Evolutionary conservation across 805 yeast genomes (phyloP).

Genomic region (Metschnikowia anglica): DNA sequence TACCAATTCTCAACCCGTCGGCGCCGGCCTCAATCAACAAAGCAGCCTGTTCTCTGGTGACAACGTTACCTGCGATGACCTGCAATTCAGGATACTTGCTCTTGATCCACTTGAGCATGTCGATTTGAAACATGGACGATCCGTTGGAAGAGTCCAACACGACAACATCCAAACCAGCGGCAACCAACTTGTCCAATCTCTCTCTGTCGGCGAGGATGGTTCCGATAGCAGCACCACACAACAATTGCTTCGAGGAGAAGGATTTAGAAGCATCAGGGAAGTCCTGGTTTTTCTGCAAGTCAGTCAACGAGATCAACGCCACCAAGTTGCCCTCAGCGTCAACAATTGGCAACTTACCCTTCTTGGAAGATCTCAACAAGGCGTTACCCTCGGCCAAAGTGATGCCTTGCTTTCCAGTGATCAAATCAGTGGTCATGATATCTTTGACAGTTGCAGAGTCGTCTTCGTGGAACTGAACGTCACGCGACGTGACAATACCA

Average conservation of each 20-base stretch:
- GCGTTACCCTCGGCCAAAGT: conserved; percentile 84
- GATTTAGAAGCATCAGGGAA: conserved; percentile 96
- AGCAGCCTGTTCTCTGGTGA: conserved; percentile 98
- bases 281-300: conserved; percentile 91
- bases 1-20: conserved; percentile 97
- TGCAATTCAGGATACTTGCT: conserved; percentile 72
- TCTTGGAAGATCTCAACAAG: conserved; percentile 86
- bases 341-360: conserved; percentile 95
- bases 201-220: conserved; percentile 85
- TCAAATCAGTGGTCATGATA: conserved; percentile 86
- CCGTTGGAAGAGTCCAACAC: conserved; percentile 97
- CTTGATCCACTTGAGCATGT: conserved; percentile 92
- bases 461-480: conserved; percentile 90
- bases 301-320: conserved; percentile 90
- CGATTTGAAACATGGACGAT: conserved; percentile 90
- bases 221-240: conserved; percentile 99
- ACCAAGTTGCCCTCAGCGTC: conserved; percentile 74
- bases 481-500: conserved; percentile 97
- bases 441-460: conserved; percentile 59
- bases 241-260: conserved; percentile 85
- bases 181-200: conserved; percentile 81
- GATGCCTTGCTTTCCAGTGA: conserved; percentile 82
- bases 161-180: conserved; percentile 96
- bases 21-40: conserved; percentile 85
- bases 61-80: conserved; percentile 97